Conservation (phyloP, 768 basidiomycete genomes). For the Filobasidium floriforme region DNA sequence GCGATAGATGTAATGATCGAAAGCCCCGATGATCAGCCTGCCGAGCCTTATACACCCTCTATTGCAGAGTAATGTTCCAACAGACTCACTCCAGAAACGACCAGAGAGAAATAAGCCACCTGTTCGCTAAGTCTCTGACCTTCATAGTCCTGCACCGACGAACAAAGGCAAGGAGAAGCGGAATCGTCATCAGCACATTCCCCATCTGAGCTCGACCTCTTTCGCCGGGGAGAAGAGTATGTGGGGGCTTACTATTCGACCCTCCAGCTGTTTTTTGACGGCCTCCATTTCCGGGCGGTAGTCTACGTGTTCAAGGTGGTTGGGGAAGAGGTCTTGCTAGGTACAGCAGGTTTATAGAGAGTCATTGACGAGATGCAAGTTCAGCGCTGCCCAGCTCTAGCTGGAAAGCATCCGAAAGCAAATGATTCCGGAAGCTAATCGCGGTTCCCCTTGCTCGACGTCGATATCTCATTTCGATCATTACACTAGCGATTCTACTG, state of each 20-base stretch:
- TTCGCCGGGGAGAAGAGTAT: no score
- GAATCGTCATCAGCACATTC: neutral
- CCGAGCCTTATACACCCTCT: neutral
- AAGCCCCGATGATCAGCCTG: no score
- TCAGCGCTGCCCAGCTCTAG: neutral
- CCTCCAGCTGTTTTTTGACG: neutral
- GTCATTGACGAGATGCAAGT: neutral
- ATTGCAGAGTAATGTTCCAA: neutral
- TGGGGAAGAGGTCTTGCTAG: neutral
- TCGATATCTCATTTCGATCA: no score
- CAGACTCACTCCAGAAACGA: conserved; percentile 7
- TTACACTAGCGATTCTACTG: neutral
- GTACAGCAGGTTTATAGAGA: neutral
- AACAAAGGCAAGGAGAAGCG: neutral
- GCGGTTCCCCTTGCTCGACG: no score
- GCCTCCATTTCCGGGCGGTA: neutral
- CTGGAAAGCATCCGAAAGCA: neutral
- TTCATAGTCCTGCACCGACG: conserved; percentile 8
- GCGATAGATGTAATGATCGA: neutral
- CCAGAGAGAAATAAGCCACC: conserved; percentile 3
- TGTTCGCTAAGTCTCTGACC: conserved; percentile 12
- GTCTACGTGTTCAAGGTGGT: neutral
- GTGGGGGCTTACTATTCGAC: neutral
- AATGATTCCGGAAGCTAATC: no score
- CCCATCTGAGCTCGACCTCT: neutral